phyloP scores from a whole-genome alignment of 1,284 basidiomycete species.

The Farysia itapuensis region DNA sequence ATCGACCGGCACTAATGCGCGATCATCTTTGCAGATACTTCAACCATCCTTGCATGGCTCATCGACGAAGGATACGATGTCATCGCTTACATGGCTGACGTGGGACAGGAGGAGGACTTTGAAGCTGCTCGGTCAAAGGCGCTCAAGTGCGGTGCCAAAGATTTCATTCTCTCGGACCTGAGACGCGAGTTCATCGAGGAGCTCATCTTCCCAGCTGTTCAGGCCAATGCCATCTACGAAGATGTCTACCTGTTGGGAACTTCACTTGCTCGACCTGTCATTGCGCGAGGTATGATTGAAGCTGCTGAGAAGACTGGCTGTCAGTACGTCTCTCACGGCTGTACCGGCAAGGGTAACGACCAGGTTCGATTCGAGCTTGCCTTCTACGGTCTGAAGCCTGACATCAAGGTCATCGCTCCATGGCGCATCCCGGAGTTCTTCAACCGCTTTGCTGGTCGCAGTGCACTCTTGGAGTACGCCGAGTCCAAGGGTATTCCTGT shows the following conservation, averaged over 20 bases:
- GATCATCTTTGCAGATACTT: slow-evolving; percentile 58
- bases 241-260: slow-evolving; percentile 98
- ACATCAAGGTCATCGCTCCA: slow-evolving; percentile 97
- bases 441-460: slow-evolving; percentile 92
- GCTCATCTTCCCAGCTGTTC: slow-evolving; percentile 92
- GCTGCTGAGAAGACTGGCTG: slow-evolving; percentile 75
- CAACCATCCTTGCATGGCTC: slow-evolving; percentile 60
- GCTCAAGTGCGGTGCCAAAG: slow-evolving; percentile 85
- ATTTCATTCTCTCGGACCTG: slow-evolving; percentile 92
- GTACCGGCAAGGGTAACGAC: slow-evolving; percentile 99
- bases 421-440: slow-evolving; percentile 98
- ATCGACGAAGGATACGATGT: slow-evolving; percentile 98
- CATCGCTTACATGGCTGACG: slow-evolving; percentile 97
- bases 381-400: slow-evolving; percentile 96
- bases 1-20: too few relatives aligned
- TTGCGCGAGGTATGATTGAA: slow-evolving; percentile 97
- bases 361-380: slow-evolving; percentile 99
- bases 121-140: slow-evolving; percentile 90
- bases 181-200: slow-evolving; percentile 94
- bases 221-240: slow-evolving; percentile 99
- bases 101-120: slow-evolving; percentile 98
- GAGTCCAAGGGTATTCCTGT: slow-evolving; percentile 88
- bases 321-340: slow-evolving; percentile 88
- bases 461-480: slow-evolving; percentile 87
- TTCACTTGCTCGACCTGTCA: slow-evolving; percentile 95